Conservation (phyloP, 257 asterid species). For the Lithospermum erythrorhizon region DNA sequence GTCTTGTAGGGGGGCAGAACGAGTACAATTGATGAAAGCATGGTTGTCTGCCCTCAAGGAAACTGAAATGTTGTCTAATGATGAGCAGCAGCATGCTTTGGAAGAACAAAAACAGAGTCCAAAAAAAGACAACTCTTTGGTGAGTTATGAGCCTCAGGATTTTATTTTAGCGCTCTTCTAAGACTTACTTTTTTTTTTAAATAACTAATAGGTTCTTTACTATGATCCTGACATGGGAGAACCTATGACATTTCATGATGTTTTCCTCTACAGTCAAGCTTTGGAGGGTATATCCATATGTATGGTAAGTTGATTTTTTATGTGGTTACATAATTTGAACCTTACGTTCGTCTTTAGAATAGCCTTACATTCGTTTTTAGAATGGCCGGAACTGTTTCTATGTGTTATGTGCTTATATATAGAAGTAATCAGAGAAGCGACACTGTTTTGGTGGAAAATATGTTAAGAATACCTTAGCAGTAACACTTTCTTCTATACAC, state of each 20-base stretch:
- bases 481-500: not conserved
- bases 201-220: constrained; percentile 57
- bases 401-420: not conserved
- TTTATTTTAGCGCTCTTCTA: not conserved
- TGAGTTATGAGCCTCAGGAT: constrained; percentile 43
- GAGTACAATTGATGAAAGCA: constrained; percentile 70
- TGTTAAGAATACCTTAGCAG: not conserved
- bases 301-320: constrained; percentile 47
- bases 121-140: constrained; percentile 59
- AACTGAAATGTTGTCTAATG: constrained; percentile 32
- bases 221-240: constrained; percentile 69
- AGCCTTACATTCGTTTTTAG: no score
- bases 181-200: constrained; percentile 6
- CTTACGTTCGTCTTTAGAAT: no score
- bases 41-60: constrained; percentile 76
- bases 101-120: constrained; percentile 72
- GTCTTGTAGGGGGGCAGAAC: constrained; percentile 83
- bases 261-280: constrained; percentile 89
- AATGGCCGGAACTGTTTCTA: not conserved
- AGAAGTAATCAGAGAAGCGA: not conserved
- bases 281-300: constrained; percentile 90
- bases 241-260: constrained; percentile 76
- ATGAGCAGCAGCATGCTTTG: constrained; percentile 34
- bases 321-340: not conserved
- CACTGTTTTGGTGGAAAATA: not conserved